Evolutionary conservation across 345 rosid genomes (phyloP).

Genomic region (Brassica carinata): DNA sequence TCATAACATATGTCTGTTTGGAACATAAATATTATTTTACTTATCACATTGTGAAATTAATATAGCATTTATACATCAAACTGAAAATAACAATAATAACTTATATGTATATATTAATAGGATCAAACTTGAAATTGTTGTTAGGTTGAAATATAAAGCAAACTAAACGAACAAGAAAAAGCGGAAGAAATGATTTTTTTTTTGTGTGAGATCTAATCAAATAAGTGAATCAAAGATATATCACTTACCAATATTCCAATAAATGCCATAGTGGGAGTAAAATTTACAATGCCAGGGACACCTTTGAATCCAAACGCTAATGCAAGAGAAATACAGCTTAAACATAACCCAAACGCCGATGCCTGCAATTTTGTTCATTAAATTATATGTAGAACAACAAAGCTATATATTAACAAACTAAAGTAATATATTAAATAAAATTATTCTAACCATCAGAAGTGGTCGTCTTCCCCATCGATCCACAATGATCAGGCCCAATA

Average conservation of each 20-base stretch:
- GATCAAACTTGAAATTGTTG: background rate
- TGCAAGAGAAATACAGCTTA: conserved; percentile 44
- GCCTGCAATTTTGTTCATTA: conserved; percentile 36
- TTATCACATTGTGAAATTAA: background rate
- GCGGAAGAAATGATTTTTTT: background rate
- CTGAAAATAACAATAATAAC: background rate
- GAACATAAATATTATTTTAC: background rate
- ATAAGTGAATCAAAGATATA: background rate
- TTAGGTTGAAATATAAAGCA: background rate
- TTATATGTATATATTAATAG: background rate
- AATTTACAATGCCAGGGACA: conserved; percentile 35
- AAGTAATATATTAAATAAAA: background rate
- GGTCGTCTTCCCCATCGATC: conserved; percentile 43
- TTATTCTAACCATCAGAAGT: conserved; percentile 30
- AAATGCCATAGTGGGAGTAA: background rate
- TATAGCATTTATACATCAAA: background rate
- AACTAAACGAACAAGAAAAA: background rate
- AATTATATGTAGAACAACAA: background rate
- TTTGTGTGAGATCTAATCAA: background rate
- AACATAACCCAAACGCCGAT: conserved; percentile 44
- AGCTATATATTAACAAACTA: background rate
- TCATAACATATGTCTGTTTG: conserved; percentile 49
- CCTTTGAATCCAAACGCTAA: conserved; percentile 43
- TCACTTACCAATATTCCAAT: conserved; percentile 11
- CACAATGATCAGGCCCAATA: conserved; percentile 18